Conservation (phyloP, 257 asterid species). For the Ilex aquifolium region DNA sequence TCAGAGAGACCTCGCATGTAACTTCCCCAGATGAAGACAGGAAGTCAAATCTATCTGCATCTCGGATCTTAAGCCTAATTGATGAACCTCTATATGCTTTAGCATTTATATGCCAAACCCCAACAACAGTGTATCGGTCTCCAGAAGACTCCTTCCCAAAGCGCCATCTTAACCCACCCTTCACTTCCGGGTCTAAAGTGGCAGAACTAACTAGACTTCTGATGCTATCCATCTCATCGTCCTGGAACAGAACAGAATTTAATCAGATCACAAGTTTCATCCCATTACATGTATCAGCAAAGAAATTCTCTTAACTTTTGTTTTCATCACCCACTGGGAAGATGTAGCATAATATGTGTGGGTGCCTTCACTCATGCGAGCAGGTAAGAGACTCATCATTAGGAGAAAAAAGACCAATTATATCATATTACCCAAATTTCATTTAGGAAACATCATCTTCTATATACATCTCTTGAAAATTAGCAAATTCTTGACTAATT, state of each 20-base stretch:
- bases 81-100: constrained; percentile 30
- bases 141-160: constrained; percentile 36
- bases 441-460: too few relatives aligned
- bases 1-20: constrained; percentile 33
- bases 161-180: constrained; percentile 53
- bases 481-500: too few relatives aligned
- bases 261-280: neutral
- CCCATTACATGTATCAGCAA: neutral
- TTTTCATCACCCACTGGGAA: too few relatives aligned
- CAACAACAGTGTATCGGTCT: constrained; percentile 29
- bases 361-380: too few relatives aligned
- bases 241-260: constrained; percentile 25
- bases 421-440: too few relatives aligned
- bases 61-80: constrained; percentile 34
- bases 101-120: constrained; percentile 37
- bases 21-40: constrained; percentile 41
- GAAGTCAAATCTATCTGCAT: constrained; percentile 48
- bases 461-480: too few relatives aligned
- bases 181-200: constrained; percentile 31
- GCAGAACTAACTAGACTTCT: constrained; percentile 33
- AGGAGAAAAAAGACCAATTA: too few relatives aligned
- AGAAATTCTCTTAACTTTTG: too few relatives aligned
- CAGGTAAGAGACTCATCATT: too few relatives aligned
- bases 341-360: too few relatives aligned
- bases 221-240: constrained; percentile 31